phyloP scores from a whole-genome alignment of 108 stramenopile species.

The Cylindrotheca fusiformis region DNA sequence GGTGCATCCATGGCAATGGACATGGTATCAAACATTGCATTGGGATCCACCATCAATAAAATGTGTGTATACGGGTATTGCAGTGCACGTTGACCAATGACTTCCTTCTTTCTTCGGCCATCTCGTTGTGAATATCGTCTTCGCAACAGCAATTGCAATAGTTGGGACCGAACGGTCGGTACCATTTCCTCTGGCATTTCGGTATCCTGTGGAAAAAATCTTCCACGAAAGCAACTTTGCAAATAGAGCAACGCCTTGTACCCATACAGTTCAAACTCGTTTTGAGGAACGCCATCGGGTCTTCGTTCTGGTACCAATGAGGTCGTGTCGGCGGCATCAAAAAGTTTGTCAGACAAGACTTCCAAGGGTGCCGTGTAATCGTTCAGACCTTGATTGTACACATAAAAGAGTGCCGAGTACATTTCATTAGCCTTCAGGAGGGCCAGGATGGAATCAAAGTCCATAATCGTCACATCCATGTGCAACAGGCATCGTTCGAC shows the following conservation, averaged over 20 bases:
- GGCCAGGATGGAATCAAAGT: slow-evolving; percentile 76
- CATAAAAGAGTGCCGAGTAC: slow-evolving; percentile 78
- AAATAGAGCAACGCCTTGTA: slow-evolving; percentile 80
- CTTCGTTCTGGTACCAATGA: slow-evolving; percentile 20
- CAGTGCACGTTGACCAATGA: slow-evolving; percentile 45
- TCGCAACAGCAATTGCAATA: slow-evolving; percentile 51
- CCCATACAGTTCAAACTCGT: slow-evolving; percentile 53
- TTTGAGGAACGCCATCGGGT: slow-evolving; percentile 41
- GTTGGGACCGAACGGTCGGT: slow-evolving; percentile 39
- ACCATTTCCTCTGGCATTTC: slow-evolving; percentile 43
- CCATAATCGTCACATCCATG: slow-evolving; percentile 86
- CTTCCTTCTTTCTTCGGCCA: slow-evolving; percentile 11
- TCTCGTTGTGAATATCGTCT: slow-evolving; percentile 27
- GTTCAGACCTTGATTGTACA: slow-evolving; percentile 75
- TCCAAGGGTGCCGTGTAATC: slow-evolving; percentile 80
- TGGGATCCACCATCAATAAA: slow-evolving; percentile 70
- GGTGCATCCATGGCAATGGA: slow-evolving; percentile 73
- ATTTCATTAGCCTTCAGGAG: slow-evolving; percentile 76
- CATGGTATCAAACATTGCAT: slow-evolving; percentile 70
- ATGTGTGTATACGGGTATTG: slow-evolving; percentile 72
- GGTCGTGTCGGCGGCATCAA: slow-evolving; percentile 62
- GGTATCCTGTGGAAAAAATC: slow-evolving; percentile 62
- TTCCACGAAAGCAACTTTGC: slow-evolving; percentile 65
- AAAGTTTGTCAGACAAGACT: slow-evolving; percentile 55
- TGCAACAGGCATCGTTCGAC: slow-evolving; percentile 90